phyloP scores from a whole-genome alignment of 306 rosid species.

The Acacia melanoxylon region DNA sequence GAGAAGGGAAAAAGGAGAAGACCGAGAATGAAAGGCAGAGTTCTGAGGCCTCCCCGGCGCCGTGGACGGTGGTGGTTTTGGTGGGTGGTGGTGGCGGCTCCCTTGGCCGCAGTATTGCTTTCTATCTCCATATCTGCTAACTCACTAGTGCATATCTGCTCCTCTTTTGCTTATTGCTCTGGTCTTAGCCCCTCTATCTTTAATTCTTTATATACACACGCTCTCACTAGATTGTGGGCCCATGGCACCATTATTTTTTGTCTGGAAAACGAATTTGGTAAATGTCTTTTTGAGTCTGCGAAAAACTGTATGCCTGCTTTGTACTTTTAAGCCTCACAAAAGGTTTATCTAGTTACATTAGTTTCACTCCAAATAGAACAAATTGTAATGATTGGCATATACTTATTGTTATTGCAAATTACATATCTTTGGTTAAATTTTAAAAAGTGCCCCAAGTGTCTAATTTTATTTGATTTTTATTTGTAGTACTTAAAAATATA shows the following conservation, averaged over 20 bases:
- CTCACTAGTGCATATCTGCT: neutral
- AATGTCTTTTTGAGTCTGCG: no score
- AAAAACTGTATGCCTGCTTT: neutral
- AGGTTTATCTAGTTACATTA: neutral
- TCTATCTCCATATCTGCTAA: constrained; percentile 43
- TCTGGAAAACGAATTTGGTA: neutral
- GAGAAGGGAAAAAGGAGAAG: neutral
- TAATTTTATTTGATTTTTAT: no score
- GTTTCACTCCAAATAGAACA: neutral
- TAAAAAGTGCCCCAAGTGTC: no score
- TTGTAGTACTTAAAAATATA: no score
- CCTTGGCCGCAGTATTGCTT: neutral
- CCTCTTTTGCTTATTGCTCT: neutral
- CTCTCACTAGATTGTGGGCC: neutral
- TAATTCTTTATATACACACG: neutral
- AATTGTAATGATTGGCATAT: no score
- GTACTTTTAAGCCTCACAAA: neutral
- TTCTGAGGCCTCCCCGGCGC: constrained; percentile 51
- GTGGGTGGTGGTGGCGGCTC: neutral
- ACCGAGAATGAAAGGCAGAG: constrained; percentile 72
- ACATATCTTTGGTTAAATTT: no score
- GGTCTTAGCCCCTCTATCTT: neutral
- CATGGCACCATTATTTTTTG: neutral
- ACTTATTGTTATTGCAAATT: no score
- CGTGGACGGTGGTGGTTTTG: neutral